phyloP scores from a whole-genome alignment of 2,329 filamentous ascomycete genomes.

The Scytalidium lignicola region DNA sequence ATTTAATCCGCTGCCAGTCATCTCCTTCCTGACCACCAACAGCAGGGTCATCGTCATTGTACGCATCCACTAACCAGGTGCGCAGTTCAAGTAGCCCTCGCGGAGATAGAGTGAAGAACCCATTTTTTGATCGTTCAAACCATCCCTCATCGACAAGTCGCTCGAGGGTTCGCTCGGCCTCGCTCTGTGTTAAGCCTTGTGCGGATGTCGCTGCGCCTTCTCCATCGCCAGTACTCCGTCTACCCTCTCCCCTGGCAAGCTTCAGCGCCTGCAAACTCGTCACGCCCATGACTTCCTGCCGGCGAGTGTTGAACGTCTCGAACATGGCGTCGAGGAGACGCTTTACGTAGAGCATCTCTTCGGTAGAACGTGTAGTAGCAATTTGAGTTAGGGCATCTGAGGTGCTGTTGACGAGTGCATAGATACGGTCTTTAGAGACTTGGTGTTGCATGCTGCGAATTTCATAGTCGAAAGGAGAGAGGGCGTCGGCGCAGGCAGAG shows the following conservation, averaged over 20 bases:
- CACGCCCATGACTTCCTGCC: constrained; percentile 80
- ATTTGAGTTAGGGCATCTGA: constrained; percentile 83
- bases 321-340: constrained; percentile 88
- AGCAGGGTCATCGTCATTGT: constrained; percentile 72
- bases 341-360: constrained; percentile 88
- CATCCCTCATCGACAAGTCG: constrained; percentile 75
- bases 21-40: too few species aligned
- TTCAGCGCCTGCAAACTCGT: constrained; percentile 73
- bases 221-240: constrained; percentile 20
- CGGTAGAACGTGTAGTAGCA: constrained; percentile 71
- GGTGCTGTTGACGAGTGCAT: constrained; percentile 81
- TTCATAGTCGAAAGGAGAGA: constrained; percentile 81
- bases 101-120: constrained; percentile 72
- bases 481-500: constrained; percentile 61
- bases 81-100: constrained; percentile 80
- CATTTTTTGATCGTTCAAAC: constrained; percentile 68
- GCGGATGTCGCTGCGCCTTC: constrained; percentile 33
- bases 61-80: constrained; percentile 79
- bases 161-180: constrained; percentile 69
- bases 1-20: constrained; percentile 74
- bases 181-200: constrained; percentile 64
- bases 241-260: constrained; percentile 46
- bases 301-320: constrained; percentile 73
- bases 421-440: constrained; percentile 59
- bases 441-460: constrained; percentile 74